Evolutionary conservation across 2,329 filamentous ascomycete species (phyloP).

Genomic region (Talaromyces marneffei): DNA sequence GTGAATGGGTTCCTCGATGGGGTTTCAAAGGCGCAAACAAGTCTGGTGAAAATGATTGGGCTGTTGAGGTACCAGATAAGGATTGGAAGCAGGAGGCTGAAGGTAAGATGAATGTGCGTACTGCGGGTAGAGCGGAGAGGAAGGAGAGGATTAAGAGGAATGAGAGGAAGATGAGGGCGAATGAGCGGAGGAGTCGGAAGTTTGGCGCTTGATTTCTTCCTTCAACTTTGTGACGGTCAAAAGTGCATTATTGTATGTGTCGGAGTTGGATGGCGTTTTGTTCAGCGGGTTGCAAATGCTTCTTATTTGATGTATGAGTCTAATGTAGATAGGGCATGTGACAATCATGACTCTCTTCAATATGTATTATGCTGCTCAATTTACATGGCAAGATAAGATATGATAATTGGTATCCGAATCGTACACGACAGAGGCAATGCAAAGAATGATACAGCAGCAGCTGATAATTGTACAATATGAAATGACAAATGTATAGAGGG

Average conservation of each 20-base stretch:
- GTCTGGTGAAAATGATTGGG: constrained; percentile 74
- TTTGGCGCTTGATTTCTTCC: constrained; percentile 16
- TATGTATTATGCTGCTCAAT: constrained; percentile 4
- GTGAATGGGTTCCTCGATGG: constrained; percentile 92
- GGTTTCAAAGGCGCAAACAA: constrained; percentile 90
- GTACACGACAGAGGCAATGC: not conserved
- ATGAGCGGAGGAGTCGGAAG: constrained; percentile 49
- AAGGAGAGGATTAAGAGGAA: constrained; percentile 59
- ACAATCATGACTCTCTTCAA: not conserved
- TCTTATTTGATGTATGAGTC: not conserved
- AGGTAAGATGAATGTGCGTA: constrained; percentile 58
- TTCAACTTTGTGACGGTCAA: not conserved
- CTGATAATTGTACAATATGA: not conserved
- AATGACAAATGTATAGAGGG: not conserved
- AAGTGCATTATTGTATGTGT: constrained; percentile 12
- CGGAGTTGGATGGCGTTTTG: constrained; percentile 6
- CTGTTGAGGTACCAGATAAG: constrained; percentile 84
- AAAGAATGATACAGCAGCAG: not conserved
- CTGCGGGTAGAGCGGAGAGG: constrained; percentile 61
- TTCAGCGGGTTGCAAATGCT: not conserved
- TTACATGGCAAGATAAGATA: not conserved
- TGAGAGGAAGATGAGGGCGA: constrained; percentile 63
- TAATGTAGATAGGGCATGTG: not conserved
- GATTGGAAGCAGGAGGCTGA: constrained; percentile 62
- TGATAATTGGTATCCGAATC: not conserved